Conservation (phyloP, 495 filamentous ascomycete species). For the Amniculicola lignicola region DNA sequence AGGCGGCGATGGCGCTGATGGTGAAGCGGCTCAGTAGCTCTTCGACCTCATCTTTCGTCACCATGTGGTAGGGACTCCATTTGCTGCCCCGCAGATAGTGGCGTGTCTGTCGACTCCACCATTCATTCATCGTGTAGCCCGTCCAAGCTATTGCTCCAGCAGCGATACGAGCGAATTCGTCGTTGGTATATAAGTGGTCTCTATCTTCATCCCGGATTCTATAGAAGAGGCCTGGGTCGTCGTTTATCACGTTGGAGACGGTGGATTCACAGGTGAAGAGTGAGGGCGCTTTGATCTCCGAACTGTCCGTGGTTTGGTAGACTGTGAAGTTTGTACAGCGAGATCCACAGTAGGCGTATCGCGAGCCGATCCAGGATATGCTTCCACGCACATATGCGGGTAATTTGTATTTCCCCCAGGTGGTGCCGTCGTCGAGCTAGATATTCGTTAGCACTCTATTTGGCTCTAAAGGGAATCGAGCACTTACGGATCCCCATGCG, state of each 20-base stretch:
- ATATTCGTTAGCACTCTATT: neutral
- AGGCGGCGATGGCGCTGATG: conserved; percentile 28
- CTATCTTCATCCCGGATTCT: conserved; percentile 11
- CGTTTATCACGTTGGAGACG: conserved; percentile 10
- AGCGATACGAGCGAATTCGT: conserved; percentile 28
- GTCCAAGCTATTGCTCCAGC: conserved; percentile 31
- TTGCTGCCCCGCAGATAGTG: conserved; percentile 17
- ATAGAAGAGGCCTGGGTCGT: conserved; percentile 15
- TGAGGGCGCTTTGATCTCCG: conserved; percentile 5
- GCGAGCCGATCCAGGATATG: conserved; percentile 21
- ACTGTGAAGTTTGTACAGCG: conserved; percentile 35
- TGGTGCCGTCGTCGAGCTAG: neutral
- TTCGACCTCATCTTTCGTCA: conserved; percentile 18
- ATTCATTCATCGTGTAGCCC: conserved; percentile 12
- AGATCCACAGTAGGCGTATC: conserved; percentile 15
- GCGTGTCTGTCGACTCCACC: conserved; percentile 4
- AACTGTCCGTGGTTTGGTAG: conserved; percentile 15
- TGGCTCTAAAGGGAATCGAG: neutral
- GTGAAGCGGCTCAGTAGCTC: conserved; percentile 23
- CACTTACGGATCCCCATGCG: neutral
- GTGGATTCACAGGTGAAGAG: conserved; percentile 27
- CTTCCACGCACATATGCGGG: conserved; percentile 3
- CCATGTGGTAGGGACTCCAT: conserved; percentile 21
- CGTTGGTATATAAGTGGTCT: conserved; percentile 22
- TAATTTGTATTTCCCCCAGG: conserved; percentile 2